Conservation (phyloP, 371 early-diverging fungal genomes). For the Lichtheimia ornata region DNA sequence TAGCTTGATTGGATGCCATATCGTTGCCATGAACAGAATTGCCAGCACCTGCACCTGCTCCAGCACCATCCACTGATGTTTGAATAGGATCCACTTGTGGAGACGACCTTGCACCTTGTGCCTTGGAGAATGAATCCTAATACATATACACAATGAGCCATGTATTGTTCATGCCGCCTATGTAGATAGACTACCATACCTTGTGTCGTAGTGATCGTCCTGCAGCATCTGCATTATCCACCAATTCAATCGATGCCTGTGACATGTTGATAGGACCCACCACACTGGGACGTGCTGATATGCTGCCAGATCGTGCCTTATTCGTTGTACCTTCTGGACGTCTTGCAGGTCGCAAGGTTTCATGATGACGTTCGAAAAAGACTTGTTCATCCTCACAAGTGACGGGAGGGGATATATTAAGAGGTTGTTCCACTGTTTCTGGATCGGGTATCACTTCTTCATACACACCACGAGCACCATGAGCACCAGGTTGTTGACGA, state of each 20-base stretch:
- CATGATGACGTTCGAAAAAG: constrained; percentile 75
- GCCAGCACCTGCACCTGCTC: constrained; percentile 14
- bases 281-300: constrained; percentile 28
- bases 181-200: neutral
- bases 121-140: no score
- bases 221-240: constrained; percentile 11
- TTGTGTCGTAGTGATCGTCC: constrained; percentile 3
- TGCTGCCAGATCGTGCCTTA: constrained; percentile 13
- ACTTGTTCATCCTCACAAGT: constrained; percentile 85
- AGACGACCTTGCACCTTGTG: neutral
- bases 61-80: constrained; percentile 12
- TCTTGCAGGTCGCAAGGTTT: constrained; percentile 55
- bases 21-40: constrained; percentile 18
- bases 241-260: constrained; percentile 26
- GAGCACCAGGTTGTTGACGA: constrained; percentile 34
- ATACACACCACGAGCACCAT: constrained; percentile 43
- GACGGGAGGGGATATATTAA: constrained; percentile 46
- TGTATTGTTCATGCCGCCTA: no score
- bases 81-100: constrained; percentile 16
- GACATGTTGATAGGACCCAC: constrained; percentile 38
- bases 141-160: no score
- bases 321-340: constrained; percentile 25
- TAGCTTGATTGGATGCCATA: constrained; percentile 67
- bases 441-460: constrained; percentile 47
- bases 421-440: constrained; percentile 44